Evolutionary conservation across 2,329 filamentous ascomycete species (phyloP).

Genomic region (Sporothrix mexicana): DNA sequence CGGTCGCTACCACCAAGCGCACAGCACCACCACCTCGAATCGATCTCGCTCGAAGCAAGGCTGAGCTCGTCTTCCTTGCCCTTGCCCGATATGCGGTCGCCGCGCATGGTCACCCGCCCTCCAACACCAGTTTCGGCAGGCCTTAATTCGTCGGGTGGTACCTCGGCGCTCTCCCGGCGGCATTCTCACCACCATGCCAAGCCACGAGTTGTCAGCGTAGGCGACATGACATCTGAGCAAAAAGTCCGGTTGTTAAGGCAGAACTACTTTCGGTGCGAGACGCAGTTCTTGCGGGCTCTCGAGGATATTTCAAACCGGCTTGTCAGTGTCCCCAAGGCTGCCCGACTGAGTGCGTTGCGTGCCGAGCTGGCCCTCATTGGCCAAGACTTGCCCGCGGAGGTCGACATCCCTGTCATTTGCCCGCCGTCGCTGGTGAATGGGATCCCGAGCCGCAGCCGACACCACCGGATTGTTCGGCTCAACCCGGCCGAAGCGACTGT

Average conservation of each 20-base stretch:
- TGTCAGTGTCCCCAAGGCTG: conserved; percentile 80
- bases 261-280: conserved; percentile 83
- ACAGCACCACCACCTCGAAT: conserved; percentile 51
- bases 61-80: conserved; percentile 72
- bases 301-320: conserved; percentile 86
- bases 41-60: conserved; percentile 62
- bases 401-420: conserved; percentile 82
- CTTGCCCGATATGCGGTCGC: conserved; percentile 64
- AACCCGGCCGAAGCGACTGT: conserved; percentile 86
- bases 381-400: conserved; percentile 80
- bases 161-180: conserved; percentile 59
- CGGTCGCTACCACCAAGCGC: conserved; percentile 21
- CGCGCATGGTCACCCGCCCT: conserved; percentile 58
- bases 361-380: conserved; percentile 82
- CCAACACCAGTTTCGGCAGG: conserved; percentile 64
- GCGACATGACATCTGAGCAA: conserved; percentile 67
- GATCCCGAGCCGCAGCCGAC: conserved; percentile 73
- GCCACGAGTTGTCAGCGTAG: conserved; percentile 62
- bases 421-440: conserved; percentile 76
- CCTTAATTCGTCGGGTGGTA: conserved; percentile 47
- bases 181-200: conserved; percentile 62
- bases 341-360: conserved; percentile 77
- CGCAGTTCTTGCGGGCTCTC: conserved; percentile 78
- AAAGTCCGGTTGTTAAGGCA: conserved; percentile 76
- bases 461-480: conserved; percentile 81